Evolutionary conservation across 2,329 filamentous ascomycete genomes (phyloP).

Genomic region (Aspergillus sergii): DNA sequence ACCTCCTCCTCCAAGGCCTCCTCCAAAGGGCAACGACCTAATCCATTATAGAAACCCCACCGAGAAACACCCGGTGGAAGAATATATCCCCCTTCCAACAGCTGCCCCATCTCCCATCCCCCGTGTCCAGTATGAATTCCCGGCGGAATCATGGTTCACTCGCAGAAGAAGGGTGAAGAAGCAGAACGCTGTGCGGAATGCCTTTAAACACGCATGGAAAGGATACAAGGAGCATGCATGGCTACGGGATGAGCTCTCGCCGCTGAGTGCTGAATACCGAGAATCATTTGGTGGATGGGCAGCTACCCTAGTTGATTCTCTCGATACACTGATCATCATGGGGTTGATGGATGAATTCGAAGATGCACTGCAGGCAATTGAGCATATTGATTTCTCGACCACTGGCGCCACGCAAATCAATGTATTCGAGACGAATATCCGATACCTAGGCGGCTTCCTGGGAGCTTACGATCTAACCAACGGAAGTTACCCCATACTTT

Average conservation of each 20-base stretch:
- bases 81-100: constrained; percentile 72
- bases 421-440: constrained; percentile 88
- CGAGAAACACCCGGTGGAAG: constrained; percentile 76
- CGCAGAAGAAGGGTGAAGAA: constrained; percentile 66
- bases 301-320: constrained; percentile 78
- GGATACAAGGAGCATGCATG: constrained; percentile 82
- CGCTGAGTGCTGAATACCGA: constrained; percentile 67
- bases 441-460: constrained; percentile 84
- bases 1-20: not conserved
- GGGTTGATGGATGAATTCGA: constrained; percentile 77
- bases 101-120: constrained; percentile 71
- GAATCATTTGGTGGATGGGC: constrained; percentile 93
- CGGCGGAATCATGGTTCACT: constrained; percentile 60
- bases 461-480: constrained; percentile 83
- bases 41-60: constrained; percentile 70
- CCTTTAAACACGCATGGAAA: constrained; percentile 77
- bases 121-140: constrained; percentile 74
- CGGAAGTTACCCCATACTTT: constrained; percentile 67
- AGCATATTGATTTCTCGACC: constrained; percentile 79
- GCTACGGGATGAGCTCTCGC: constrained; percentile 82
- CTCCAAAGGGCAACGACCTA: constrained; percentile 11
- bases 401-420: constrained; percentile 70
- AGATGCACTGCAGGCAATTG: constrained; percentile 70
- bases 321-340: constrained; percentile 87
- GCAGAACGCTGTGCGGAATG: constrained; percentile 68